A percentile compares a stretch with the other conserved stretches of the same genome.
phyloP scores from a whole-genome alignment of 148 eudicot genomes.

The Silene latifolia region DNA sequence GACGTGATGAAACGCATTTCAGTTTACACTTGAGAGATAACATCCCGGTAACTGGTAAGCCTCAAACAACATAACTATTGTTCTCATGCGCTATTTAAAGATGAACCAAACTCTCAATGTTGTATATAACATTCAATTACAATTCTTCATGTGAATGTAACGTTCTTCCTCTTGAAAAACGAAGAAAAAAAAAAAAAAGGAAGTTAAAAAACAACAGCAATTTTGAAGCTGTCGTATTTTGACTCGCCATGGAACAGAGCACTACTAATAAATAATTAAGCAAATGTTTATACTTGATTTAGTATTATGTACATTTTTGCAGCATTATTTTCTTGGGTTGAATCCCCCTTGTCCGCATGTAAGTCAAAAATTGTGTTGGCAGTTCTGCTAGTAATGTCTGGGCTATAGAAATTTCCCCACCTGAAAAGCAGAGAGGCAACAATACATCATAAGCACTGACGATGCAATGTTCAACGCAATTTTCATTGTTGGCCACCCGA shows the following conservation, averaged over 20 bases:
- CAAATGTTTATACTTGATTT: too few relatives aligned
- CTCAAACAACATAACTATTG: too few relatives aligned
- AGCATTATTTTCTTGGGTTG: constrained; percentile 42
- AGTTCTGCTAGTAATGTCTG: constrained; percentile 90
- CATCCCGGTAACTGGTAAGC: too few relatives aligned
- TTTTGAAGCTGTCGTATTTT: neutral
- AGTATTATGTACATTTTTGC: constrained; percentile 3
- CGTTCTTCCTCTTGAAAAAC: too few relatives aligned
- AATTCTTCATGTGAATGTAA: neutral
- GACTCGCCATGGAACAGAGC: neutral
- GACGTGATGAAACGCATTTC: too few relatives aligned
- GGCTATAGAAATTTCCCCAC: constrained; percentile 78
- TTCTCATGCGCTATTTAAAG: neutral
- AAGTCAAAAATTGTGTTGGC: constrained; percentile 82
- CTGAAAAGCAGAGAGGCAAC: constrained; percentile 39
- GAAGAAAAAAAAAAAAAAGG: neutral
- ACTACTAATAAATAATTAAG: neutral
- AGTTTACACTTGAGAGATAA: too few relatives aligned
- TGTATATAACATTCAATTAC: neutral
- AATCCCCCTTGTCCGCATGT: constrained; percentile 77
- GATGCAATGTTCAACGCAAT: neutral
- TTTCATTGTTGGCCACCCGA: neutral
- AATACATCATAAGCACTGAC: neutral
- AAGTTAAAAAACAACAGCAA: too few relatives aligned
- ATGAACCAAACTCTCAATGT: neutral